Evolutionary conservation across 2,329 filamentous ascomycete genomes (phyloP).

Genomic region (Fusarium sp.): DNA sequence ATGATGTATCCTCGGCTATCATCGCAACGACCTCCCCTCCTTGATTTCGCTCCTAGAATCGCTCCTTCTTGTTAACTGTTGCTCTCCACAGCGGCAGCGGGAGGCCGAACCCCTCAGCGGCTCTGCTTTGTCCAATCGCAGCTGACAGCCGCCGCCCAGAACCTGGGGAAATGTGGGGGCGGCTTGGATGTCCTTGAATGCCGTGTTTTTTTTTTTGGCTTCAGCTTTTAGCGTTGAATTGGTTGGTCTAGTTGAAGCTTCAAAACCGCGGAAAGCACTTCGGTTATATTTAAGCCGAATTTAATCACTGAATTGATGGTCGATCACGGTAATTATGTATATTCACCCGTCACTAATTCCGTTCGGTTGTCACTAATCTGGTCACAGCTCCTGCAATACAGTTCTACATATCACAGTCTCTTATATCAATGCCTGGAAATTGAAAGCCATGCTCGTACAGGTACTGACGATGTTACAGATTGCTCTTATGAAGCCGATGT

Average conservation of each 20-base stretch:
- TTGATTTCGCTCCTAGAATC: constrained; percentile 7
- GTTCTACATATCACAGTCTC: not conserved
- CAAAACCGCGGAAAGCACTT: constrained; percentile 3
- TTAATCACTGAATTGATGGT: not conserved
- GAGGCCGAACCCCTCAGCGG: constrained; percentile 35
- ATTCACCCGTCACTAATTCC: too few species aligned
- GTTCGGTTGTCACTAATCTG: not conserved
- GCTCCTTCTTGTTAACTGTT: constrained; percentile 17
- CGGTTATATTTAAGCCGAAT: constrained; percentile 15
- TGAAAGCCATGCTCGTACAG: not conserved
- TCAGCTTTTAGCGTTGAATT: not conserved
- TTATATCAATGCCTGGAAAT: not conserved
- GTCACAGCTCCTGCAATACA: not conserved
- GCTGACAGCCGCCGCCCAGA: not conserved
- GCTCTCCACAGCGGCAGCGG: constrained; percentile 27
- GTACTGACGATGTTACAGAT: not conserved
- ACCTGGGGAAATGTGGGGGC: constrained; percentile 47
- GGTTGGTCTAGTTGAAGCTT: not conserved
- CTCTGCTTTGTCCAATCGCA: constrained; percentile 27
- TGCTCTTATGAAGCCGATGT: not conserved
- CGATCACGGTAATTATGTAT: not conserved
- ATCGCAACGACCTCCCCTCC: constrained; percentile 24
- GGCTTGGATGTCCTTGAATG: constrained; percentile 3
- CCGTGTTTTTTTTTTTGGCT: constrained; percentile 1
- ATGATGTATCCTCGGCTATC: constrained; percentile 38